A percentile compares a stretch with the other conserved stretches of the same genome.
Conservation (phyloP, 1,284 basidiomycete species). For the Fomitiporia mediterranea region DNA sequence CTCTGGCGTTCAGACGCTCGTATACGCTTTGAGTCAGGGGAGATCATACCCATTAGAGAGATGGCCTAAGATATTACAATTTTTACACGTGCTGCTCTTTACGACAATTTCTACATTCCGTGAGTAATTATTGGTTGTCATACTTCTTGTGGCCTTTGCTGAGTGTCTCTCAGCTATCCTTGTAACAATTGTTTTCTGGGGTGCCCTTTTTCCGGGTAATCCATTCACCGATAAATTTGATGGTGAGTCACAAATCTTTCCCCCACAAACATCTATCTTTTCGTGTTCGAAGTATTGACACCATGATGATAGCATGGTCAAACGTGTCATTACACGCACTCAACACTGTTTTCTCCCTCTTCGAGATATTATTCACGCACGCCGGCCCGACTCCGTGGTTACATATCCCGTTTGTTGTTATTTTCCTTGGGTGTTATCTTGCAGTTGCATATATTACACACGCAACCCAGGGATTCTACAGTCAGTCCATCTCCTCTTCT, state of each 20-base stretch:
- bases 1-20: slow-evolving; percentile 48
- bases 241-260: slow-evolving; percentile 29
- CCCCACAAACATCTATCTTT: too few species aligned
- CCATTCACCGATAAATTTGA: slow-evolving; percentile 39
- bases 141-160: background rate
- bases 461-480: slow-evolving; percentile 55
- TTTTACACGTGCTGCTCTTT: slow-evolving; percentile 51
- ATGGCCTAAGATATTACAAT: slow-evolving; percentile 54
- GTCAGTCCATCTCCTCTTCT: slow-evolving; percentile 36
- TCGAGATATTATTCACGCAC: slow-evolving; percentile 56
- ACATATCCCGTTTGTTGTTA: slow-evolving; percentile 41
- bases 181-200: slow-evolving; percentile 66
- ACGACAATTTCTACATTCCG: slow-evolving; percentile 55
- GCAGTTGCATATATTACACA: slow-evolving; percentile 63
- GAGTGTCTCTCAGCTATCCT: slow-evolving; percentile 46
- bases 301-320: slow-evolving; percentile 48
- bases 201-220: slow-evolving; percentile 38
- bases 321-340: slow-evolving; percentile 60
- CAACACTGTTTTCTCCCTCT: slow-evolving; percentile 52
- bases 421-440: slow-evolving; percentile 54
- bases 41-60: slow-evolving; percentile 50
- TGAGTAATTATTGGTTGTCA: slow-evolving; percentile 33
- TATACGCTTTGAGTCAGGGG: slow-evolving; percentile 34
- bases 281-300: too few species aligned
- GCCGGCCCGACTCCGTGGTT: slow-evolving; percentile 49